Evolutionary conservation across 2,329 filamentous ascomycete species (phyloP), one percentile per base, ranked within the genome.

Genomic region (Alternaria sp.): DNA sequence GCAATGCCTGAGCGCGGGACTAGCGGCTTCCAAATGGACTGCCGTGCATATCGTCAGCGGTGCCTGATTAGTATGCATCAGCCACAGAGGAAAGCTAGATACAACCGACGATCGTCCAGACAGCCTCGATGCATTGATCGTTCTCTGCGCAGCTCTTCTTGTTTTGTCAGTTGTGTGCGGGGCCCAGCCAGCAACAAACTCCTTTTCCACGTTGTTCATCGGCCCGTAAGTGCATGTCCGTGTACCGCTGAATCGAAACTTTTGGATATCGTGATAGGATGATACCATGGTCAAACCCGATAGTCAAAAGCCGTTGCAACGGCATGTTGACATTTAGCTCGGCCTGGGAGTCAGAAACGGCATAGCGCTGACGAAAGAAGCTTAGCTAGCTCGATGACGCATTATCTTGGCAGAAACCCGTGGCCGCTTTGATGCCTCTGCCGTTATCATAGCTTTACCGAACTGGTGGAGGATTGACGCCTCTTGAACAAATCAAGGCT

Each of bases 401-500:
- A 33, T 48, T 8, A 23, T 36, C 29, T 48, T 48, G 44, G 33
- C 8, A n/a, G 17, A 17, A 17, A 17, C 17, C 17, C 17, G 17
- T 17, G 21, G 31, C 21, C n/a, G 41, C 33, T 31, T 45, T n/a
- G 26, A 45, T 14, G 28, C 41, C 41, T 29, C 26, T 21, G 24
- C 9, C 44, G 21, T 48, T 33, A 48, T 24, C 13, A 29, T 48
- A 3, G 29, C 44, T 48, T 48, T 34, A n/a, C 44, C 44, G 8
- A 48, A 36, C 44, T 48, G 31, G 44, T 48, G 31, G 44, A 36
- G 44, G 44, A 48, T 48, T 34, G 7, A 7, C 44, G 44, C 13
- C 36, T 11, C n/a, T 34, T 10, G 29, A 6, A 36, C 29, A n/a
- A 48, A 48, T 48, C 10, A 21, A 24, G 44, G 7, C 3, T n/a